phyloP scores from a whole-genome alignment of 1,284 basidiomycete genomes.

The Rhodotorula mucilaginosa region DNA sequence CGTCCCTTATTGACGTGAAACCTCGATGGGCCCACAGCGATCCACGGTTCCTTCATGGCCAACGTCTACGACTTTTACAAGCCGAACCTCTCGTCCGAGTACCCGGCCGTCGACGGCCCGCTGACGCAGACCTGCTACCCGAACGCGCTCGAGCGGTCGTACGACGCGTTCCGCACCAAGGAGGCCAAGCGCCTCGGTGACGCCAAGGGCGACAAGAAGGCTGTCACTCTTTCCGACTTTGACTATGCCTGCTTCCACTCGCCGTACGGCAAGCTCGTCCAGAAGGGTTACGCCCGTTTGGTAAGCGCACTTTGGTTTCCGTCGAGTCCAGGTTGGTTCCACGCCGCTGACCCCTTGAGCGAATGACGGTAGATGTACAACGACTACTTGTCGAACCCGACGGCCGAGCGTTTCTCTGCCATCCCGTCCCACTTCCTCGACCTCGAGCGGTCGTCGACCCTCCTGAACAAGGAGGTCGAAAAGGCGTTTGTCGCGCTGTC shows the following conservation, averaged over 20 bases:
- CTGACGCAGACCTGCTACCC: constrained; percentile 95
- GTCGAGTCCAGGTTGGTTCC: neutral
- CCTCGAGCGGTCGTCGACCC: constrained; percentile 66
- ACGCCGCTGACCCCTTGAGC: neutral
- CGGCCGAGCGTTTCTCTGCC: constrained; percentile 68
- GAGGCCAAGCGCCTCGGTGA: constrained; percentile 52
- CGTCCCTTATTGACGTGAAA: neutral
- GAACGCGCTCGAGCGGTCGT: constrained; percentile 86
- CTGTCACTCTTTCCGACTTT: constrained; percentile 47
- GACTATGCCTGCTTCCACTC: constrained; percentile 55
- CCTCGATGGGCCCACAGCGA: constrained; percentile 58
- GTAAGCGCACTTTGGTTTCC: constrained; percentile 42
- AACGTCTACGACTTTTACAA: constrained; percentile 95
- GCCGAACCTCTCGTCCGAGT: constrained; percentile 86
- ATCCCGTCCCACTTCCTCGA: constrained; percentile 70
- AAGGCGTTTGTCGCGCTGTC: constrained; percentile 81
- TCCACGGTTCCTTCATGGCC: constrained; percentile 95
- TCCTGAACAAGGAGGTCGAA: constrained; percentile 91
- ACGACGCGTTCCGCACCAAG: constrained; percentile 83
- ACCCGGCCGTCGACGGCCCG: constrained; percentile 96
- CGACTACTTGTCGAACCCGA: constrained; percentile 82
- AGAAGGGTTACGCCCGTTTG: constrained; percentile 93
- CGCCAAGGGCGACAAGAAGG: constrained; percentile 29
- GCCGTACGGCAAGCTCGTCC: constrained; percentile 97
- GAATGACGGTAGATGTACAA: constrained; percentile 62